phyloP scores from a whole-genome alignment of 768 basidiomycete species.

The Jaapia argillacea region DNA sequence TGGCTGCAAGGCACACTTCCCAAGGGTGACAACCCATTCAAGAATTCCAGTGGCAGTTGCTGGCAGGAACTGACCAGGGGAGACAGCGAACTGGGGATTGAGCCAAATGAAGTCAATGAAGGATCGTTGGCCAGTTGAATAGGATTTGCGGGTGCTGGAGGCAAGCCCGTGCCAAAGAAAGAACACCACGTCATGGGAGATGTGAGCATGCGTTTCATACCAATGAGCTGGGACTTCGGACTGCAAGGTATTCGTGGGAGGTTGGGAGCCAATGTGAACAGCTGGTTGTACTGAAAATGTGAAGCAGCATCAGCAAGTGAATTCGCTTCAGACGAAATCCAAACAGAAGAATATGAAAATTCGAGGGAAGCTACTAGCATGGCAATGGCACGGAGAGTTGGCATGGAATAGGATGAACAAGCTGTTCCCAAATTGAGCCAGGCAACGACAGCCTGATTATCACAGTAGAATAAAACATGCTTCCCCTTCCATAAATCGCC shows the following conservation, averaged over 20 bases:
- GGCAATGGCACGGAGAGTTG: too few relatives aligned
- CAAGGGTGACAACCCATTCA: slow-evolving; percentile 14
- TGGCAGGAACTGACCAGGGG: background rate
- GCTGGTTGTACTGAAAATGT: background rate
- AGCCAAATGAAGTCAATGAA: slow-evolving; percentile 19
- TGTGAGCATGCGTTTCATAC: background rate
- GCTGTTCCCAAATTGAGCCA: too few relatives aligned
- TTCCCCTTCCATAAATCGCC: too few relatives aligned
- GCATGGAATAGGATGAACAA: too few relatives aligned
- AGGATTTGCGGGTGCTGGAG: slow-evolving; percentile 18
- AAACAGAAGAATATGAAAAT: background rate
- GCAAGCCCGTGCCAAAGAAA: slow-evolving; percentile 23
- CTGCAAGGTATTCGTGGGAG: background rate
- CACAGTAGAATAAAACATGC: too few relatives aligned
- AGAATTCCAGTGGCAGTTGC: slow-evolving; percentile 9
- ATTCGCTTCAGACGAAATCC: background rate
- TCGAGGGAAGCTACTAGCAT: too few relatives aligned
- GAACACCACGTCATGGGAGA: slow-evolving; percentile 8
- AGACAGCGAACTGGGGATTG: background rate
- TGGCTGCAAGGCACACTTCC: slow-evolving; percentile 7
- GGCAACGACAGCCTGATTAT: too few relatives aligned
- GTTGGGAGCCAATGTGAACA: background rate
- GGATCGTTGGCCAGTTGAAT: slow-evolving; percentile 20
- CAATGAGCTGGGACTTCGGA: background rate
- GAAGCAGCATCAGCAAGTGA: background rate